These are phyloP conservation scores for Brassica juncea DNA, from an alignment of 345 rosid species.

Conservation along the genomic window DNA sequence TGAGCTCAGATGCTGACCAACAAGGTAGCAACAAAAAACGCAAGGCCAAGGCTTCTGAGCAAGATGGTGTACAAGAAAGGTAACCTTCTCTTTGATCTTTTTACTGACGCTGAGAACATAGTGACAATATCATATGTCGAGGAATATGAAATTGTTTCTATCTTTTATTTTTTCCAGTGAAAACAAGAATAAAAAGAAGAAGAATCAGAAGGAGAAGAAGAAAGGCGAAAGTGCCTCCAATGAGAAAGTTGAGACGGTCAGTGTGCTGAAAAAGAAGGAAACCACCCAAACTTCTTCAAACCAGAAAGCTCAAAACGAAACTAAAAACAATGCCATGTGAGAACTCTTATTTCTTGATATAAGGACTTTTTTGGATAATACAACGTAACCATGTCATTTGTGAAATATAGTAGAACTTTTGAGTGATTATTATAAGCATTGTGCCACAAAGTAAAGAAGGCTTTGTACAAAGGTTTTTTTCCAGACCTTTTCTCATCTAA, in stretches of 20 bases:
- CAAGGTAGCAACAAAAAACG: conserved; percentile 57
- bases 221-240: conserved; percentile 34
- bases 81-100: conserved; percentile 25
- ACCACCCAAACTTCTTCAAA: conserved; percentile 39
- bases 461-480: not conserved
- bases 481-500: not conserved
- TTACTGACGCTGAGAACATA: not conserved
- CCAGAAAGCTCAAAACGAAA: conserved; percentile 21
- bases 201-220: conserved; percentile 53
- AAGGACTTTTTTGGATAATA: not conserved
- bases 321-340: conserved; percentile 46
- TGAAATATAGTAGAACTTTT: not conserved
- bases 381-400: not conserved
- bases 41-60: conserved; percentile 57
- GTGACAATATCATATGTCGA: not conserved
- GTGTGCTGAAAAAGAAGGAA: conserved; percentile 44
- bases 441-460: not conserved
- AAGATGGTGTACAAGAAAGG: conserved; percentile 50
- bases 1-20: conserved; percentile 34
- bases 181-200: conserved; percentile 57
- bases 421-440: not conserved
- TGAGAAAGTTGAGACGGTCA: conserved; percentile 32
- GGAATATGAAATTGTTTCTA: conserved; percentile 28
- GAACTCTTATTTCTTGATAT: conserved; percentile 21
- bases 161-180: conserved; percentile 44